Conservation (phyloP, 345 rosid genomes). For the Dimocarpus longan region DNA sequence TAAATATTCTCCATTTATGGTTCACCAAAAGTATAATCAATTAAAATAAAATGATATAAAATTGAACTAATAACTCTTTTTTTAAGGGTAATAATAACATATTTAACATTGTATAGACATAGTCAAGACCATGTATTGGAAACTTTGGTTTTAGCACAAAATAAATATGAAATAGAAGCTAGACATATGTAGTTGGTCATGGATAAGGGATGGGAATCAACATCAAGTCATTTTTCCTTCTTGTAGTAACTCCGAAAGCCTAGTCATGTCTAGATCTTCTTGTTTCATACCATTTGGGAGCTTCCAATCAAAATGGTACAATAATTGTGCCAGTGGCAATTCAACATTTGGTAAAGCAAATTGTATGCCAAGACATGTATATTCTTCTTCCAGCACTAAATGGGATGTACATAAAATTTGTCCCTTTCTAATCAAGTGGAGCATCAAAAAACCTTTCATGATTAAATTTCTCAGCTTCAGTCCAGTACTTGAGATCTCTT, state of each 20-base stretch:
- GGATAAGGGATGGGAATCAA: neutral
- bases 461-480: constrained; percentile 5
- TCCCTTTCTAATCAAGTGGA: constrained; percentile 13
- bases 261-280: constrained; percentile 23
- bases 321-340: constrained; percentile 16
- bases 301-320: constrained; percentile 30
- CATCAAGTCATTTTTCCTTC: constrained; percentile 7
- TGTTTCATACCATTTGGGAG: constrained; percentile 10
- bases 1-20: no score
- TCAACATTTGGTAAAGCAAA: constrained; percentile 15
- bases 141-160: no score
- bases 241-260: neutral
- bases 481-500: constrained; percentile 25
- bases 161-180: no score
- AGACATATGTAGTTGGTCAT: neutral
- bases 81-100: no score
- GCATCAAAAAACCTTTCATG: constrained; percentile 23
- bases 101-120: no score
- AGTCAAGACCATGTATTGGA: no score
- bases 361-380: constrained; percentile 16
- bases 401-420: constrained; percentile 21
- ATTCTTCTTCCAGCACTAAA: constrained; percentile 29
- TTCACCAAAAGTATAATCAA: no score
- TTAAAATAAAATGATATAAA: no score
- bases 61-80: no score